Evolutionary conservation across 2,329 filamentous ascomycete species (phyloP), one percentile per base, ranked within the genome.

Genomic region (Fusarium pseudoanthophilum): DNA sequence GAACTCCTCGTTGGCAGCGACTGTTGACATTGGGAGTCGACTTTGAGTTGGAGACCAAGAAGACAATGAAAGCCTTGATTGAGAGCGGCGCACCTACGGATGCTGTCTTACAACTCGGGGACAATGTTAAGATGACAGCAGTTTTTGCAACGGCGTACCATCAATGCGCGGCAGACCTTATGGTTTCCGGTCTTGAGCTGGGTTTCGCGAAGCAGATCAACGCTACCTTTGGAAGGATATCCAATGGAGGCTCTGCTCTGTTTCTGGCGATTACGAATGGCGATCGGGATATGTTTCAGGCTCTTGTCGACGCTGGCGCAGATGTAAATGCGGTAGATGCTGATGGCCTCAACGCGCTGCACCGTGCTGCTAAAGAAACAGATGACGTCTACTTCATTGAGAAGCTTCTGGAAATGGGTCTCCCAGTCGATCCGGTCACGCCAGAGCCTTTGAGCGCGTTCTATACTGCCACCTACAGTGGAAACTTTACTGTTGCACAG

Each of bases 281-380:
- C 0, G 52, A 62, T 26, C 60, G 60, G 2, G 32, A 28, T 3
- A 62, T 62, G 60, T 62, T 62, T 14, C 58, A 59, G 3, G 60
- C 52, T 39, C 60, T 62, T 20, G 3, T 62, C 4, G 60, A 62
- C 14, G 34, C 40, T 7, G 60, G 60, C 14, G 60, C 52, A 11
- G 26, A 62, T 15, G 2, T 39, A 13, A 46, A 43, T 11, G 60
- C 32, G 0, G 39, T 62, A 14, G 60, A 62, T n/a, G 26, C 18
- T 8, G 32, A 45, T 59, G 40, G 60, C 4, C 30, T 62, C 2
- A 59, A 32, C 13, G 24, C 52, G 14, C 14, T 62, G 11, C 26
- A 62, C 30, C 60, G 60, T 9, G 60, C 60, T 39, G 60, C 40
- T 1, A 62, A 62, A 21, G 60, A 62, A 7, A 59, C 52, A 24